A percentile compares a stretch with the other conserved stretches of the same genome.
Conservation (phyloP, 306 rosid species). For the Cicer chorassanicum region DNA sequence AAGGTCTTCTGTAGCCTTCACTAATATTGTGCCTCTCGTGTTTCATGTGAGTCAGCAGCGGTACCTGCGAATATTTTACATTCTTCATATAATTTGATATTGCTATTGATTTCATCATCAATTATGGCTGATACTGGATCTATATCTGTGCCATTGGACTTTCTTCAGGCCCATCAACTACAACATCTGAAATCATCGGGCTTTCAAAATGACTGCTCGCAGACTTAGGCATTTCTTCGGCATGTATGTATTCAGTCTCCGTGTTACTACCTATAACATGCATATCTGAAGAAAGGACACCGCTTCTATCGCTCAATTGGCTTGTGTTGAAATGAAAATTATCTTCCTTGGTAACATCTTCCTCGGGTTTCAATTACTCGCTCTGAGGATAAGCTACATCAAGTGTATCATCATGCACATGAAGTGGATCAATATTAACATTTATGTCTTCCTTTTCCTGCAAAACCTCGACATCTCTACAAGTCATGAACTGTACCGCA, state of each 20-base stretch:
- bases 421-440: constrained; percentile 46
- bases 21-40: too few relatives aligned
- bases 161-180: too few relatives aligned
- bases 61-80: constrained; percentile 28
- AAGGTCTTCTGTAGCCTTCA: too few relatives aligned
- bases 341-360: constrained; percentile 48
- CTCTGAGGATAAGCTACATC: constrained; percentile 49
- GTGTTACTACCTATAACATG: constrained; percentile 45
- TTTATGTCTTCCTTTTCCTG: constrained; percentile 50
- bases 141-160: too few relatives aligned
- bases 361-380: constrained; percentile 40
- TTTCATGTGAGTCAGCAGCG: constrained; percentile 41
- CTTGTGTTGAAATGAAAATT: constrained; percentile 43
- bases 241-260: constrained; percentile 44
- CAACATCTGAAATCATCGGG: too few relatives aligned
- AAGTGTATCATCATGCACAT: constrained; percentile 33
- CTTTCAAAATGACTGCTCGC: constrained; percentile 16
- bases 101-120: constrained; percentile 45
- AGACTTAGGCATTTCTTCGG: constrained; percentile 47
- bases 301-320: constrained; percentile 47
- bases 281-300: constrained; percentile 46
- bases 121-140: constrained; percentile 32
- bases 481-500: constrained; percentile 37
- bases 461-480: constrained; percentile 43
- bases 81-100: constrained; percentile 44